These are phyloP conservation scores for Apiospora phragmitis DNA, from an alignment of 2,329 filamentous ascomycete species.

Conservation along the genomic window DNA sequence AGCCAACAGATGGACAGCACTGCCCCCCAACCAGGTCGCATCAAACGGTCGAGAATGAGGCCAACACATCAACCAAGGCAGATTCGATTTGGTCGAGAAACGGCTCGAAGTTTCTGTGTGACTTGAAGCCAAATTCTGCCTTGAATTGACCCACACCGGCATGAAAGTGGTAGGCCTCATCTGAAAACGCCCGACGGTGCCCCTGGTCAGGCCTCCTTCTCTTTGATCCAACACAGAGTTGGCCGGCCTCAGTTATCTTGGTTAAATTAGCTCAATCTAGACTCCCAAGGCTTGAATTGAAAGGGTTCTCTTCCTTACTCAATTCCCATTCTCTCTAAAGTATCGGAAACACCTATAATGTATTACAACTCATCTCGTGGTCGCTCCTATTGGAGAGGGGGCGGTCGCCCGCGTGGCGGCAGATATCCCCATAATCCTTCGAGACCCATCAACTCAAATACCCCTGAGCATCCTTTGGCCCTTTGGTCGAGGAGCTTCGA, in stretches of 20 bases:
- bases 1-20: background rate
- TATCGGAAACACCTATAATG: background rate
- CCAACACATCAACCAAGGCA: background rate
- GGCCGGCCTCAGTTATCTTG: background rate
- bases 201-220: background rate
- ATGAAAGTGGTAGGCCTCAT: background rate
- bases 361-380: background rate
- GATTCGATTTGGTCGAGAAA: background rate
- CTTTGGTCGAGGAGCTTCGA: slow-evolving; percentile 10
- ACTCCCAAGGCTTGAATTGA: background rate
- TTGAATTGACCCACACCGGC: background rate
- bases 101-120: background rate
- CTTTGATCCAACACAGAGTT: background rate
- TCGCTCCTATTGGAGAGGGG: background rate
- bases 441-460: background rate
- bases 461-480: slow-evolving; percentile 13
- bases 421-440: background rate
- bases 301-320: background rate
- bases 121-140: background rate
- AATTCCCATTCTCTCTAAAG: background rate
- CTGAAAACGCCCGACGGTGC: background rate
- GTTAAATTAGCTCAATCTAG: background rate
- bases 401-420: background rate
- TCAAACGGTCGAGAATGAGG: background rate
- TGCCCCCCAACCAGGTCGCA: background rate